Conservation (phyloP, 2,329 filamentous ascomycete species). For the Blastomyces emzantsi region DNA sequence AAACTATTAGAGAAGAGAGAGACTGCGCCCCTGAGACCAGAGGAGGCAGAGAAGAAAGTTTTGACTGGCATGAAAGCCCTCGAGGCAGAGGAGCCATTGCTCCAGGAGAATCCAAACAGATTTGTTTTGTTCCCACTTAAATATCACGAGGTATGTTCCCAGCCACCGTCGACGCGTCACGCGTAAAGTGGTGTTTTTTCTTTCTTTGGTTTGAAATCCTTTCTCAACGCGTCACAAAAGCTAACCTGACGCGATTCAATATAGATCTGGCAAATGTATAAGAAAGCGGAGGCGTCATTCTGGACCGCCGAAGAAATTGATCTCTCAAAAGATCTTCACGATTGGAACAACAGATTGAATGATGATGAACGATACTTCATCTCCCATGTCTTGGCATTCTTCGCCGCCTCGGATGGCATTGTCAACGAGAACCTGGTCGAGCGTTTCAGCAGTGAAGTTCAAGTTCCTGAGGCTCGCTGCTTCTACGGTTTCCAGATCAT, state of each 20-base stretch:
- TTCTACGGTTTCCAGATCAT: slow-evolving; percentile 99
- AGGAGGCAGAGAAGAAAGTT: slow-evolving; percentile 16
- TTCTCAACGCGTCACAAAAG: slow-evolving; percentile 12
- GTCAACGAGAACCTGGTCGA: slow-evolving; percentile 99
- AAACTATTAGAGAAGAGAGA: slow-evolving; percentile 44
- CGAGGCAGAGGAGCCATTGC: slow-evolving; percentile 77
- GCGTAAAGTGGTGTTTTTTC: slow-evolving; percentile 55
- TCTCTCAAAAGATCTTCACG: slow-evolving; percentile 95
- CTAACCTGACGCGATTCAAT: slow-evolving; percentile 33
- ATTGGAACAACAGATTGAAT: slow-evolving; percentile 97
- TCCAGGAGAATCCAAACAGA: slow-evolving; percentile 90
- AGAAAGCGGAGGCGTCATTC: slow-evolving; percentile 99
- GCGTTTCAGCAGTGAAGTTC: slow-evolving; percentile 94
- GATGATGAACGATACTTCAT: slow-evolving; percentile 98
- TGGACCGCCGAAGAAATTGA: slow-evolving; percentile 99
- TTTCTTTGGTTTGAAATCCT: not conserved
- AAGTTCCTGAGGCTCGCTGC: slow-evolving; percentile 95
- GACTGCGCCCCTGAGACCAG: not conserved
- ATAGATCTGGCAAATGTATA: slow-evolving; percentile 99
- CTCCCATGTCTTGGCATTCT: slow-evolving; percentile 97
- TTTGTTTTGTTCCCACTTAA: slow-evolving; percentile 99
- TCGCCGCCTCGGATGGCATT: slow-evolving; percentile 96
- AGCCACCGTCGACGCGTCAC: slow-evolving; percentile 47
- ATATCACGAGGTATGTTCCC: slow-evolving; percentile 84
- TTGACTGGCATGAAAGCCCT: slow-evolving; percentile 52